These are phyloP conservation scores for Oligophagozyma castellii DNA, from an alignment of 1,139 yeast species.

Conservation along the genomic window DNA sequence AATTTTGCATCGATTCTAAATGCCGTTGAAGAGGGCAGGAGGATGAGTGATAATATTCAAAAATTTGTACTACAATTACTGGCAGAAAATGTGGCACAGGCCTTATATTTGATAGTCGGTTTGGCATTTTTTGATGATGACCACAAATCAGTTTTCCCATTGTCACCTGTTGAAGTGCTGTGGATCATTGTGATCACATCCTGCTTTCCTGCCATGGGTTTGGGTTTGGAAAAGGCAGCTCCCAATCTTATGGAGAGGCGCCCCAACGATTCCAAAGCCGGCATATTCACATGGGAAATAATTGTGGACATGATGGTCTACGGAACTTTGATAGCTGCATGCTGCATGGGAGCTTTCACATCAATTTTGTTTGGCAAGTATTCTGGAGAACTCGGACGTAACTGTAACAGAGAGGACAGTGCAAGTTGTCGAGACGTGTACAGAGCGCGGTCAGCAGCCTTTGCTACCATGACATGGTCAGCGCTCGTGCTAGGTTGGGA, in stretches of 20 bases:
- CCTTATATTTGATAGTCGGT: slow-evolving; percentile 62
- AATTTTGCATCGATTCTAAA: slow-evolving; percentile 85
- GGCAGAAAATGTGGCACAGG: slow-evolving; percentile 85
- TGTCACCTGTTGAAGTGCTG: slow-evolving; percentile 94
- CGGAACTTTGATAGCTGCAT: slow-evolving; percentile 60
- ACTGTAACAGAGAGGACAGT: slow-evolving; percentile 42
- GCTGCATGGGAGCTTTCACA: slow-evolving; percentile 58
- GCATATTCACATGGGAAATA: slow-evolving; percentile 60
- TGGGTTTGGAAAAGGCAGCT: slow-evolving; percentile 96
- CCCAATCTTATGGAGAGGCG: slow-evolving; percentile 91
- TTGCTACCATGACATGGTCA: slow-evolving; percentile 86
- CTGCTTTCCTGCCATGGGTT: slow-evolving; percentile 97
- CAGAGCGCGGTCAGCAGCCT: slow-evolving; percentile 68
- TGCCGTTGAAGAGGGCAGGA: slow-evolving; percentile 96
- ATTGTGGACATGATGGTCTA: slow-evolving; percentile 61
- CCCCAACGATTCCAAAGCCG: slow-evolving; percentile 76
- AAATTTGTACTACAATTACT: slow-evolving; percentile 87
- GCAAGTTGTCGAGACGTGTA: slow-evolving; percentile 51
- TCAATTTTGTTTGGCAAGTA: slow-evolving; percentile 56
- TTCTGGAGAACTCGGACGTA: slow-evolving; percentile 48
- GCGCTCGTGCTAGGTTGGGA: slow-evolving; percentile 84
- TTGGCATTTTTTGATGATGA: slow-evolving; percentile 66
- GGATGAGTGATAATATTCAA: slow-evolving; percentile 88
- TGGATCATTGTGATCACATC: slow-evolving; percentile 98
- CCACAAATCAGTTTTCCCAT: slow-evolving; percentile 59